phyloP scores from a whole-genome alignment of 441 rosid genomes.

The Adansonia grandidieri region DNA sequence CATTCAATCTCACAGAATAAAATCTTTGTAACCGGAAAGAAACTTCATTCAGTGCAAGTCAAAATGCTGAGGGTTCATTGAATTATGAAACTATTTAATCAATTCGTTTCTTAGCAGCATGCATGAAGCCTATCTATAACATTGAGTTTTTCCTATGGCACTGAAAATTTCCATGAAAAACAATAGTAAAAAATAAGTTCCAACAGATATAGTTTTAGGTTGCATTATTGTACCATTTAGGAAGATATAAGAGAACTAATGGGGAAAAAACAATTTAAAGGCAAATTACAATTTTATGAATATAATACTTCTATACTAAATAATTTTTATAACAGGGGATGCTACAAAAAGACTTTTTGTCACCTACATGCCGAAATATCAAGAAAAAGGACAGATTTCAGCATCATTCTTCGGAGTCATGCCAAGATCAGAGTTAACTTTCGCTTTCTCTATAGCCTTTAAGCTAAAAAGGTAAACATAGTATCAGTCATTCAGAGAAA shows the following conservation, averaged over 20 bases:
- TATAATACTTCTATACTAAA: neutral
- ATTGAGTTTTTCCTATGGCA: neutral
- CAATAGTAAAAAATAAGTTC: neutral
- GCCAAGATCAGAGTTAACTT: constrained; percentile 81
- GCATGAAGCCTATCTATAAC: neutral
- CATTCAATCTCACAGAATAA: neutral
- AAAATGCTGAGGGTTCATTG: neutral
- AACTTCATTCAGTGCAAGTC: neutral
- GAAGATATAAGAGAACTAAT: too few species aligned
- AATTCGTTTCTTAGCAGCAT: neutral
- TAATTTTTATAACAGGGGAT: neutral
- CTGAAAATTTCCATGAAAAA: neutral
- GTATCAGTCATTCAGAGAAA: constrained; percentile 20
- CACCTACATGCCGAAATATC: constrained; percentile 3
- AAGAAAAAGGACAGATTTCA: constrained; percentile 41
- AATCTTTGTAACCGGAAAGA: constrained; percentile 1
- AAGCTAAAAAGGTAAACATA: constrained; percentile 48
- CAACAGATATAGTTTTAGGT: neutral
- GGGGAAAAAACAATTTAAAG: neutral
- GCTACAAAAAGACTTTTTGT: neutral
- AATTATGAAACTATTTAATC: neutral
- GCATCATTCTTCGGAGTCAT: constrained; percentile 87
- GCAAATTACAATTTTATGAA: neutral
- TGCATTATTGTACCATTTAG: neutral
- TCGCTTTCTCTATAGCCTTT: constrained; percentile 90